phyloP scores from a whole-genome alignment of 2,329 filamentous ascomycete genomes.

The Laburnicola sp. region DNA sequence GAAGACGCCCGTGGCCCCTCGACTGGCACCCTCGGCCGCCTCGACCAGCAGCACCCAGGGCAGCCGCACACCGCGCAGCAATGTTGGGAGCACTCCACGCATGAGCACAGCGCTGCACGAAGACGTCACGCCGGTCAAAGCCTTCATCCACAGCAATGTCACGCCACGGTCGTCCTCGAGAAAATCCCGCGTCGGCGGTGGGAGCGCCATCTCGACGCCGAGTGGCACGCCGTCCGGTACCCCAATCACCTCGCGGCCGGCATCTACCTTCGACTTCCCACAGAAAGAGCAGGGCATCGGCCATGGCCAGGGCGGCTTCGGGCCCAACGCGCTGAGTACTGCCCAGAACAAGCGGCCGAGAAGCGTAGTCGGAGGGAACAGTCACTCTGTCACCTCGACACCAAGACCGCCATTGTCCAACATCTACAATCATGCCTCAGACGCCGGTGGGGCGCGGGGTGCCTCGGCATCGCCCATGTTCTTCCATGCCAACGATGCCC shows the following conservation, averaged over 20 bases:
- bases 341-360: slow-evolving; percentile 38
- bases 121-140: slow-evolving; percentile 57
- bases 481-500: slow-evolving; percentile 84
- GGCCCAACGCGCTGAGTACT: slow-evolving; percentile 23
- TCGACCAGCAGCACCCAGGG: slow-evolving; percentile 37
- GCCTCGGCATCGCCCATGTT: slow-evolving; percentile 66
- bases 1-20: slow-evolving; percentile 62
- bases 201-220: slow-evolving; percentile 70
- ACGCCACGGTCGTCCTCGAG: slow-evolving; percentile 78
- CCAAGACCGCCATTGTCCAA: slow-evolving; percentile 32
- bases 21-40: slow-evolving; percentile 52
- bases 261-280: slow-evolving; percentile 35
- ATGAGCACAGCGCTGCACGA: slow-evolving; percentile 49
- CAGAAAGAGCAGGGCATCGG: slow-evolving; percentile 27
- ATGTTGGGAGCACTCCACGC: slow-evolving; percentile 32
- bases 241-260: slow-evolving; percentile 40
- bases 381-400: slow-evolving; percentile 23
- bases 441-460: slow-evolving; percentile 28
- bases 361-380: slow-evolving; percentile 41
- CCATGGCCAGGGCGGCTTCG: slow-evolving; percentile 30
- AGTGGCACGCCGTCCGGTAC: slow-evolving; percentile 59
- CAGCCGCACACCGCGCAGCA: slow-evolving; percentile 32
- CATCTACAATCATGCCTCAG: slow-evolving; percentile 29
- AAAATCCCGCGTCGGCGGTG: slow-evolving; percentile 64
- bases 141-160: slow-evolving; percentile 67